These are phyloP conservation scores for Datisca glomerata DNA, from an alignment of 306 rosid genomes.

Conservation along the genomic window DNA sequence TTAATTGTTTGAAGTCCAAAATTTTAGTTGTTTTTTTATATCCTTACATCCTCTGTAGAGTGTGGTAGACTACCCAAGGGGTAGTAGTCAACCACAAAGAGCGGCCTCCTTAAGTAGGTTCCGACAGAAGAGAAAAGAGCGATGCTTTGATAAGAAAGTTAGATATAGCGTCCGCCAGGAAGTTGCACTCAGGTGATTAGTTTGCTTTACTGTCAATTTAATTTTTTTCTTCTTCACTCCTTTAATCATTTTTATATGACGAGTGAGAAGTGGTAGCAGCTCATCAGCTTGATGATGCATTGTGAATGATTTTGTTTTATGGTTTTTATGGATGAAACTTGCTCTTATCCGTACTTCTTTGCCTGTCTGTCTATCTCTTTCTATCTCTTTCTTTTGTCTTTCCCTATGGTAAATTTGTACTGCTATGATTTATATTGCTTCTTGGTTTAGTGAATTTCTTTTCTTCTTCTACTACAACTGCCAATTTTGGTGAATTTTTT, in stretches of 20 bases:
- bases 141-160: conserved; percentile 90
- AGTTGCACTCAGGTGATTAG: conserved; percentile 79
- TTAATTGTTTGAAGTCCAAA: background rate
- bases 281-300: no score
- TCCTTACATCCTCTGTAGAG: conserved; percentile 26
- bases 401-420: background rate
- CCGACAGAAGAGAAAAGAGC: conserved; percentile 87
- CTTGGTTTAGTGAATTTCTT: no score
- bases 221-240: conserved; percentile 14
- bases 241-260: background rate
- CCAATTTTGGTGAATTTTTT: no score
- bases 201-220: conserved; percentile 3
- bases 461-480: no score
- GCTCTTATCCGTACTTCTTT: background rate
- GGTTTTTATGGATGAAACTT: no score
- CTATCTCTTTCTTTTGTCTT: background rate
- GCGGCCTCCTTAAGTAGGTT: conserved; percentile 75
- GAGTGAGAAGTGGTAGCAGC: background rate
- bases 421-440: no score
- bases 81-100: conserved; percentile 71
- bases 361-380: background rate
- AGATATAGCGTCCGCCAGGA: conserved; percentile 95
- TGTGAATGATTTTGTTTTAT: no score
- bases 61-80: conserved; percentile 36
- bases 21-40: conserved; percentile 1